Percentiles rank a stretch among this genome's conserved stretches.
These are phyloP conservation scores for Ilyonectria robusta DNA, from an alignment of 2,329 filamentous ascomycete genomes.

Conservation along the genomic window DNA sequence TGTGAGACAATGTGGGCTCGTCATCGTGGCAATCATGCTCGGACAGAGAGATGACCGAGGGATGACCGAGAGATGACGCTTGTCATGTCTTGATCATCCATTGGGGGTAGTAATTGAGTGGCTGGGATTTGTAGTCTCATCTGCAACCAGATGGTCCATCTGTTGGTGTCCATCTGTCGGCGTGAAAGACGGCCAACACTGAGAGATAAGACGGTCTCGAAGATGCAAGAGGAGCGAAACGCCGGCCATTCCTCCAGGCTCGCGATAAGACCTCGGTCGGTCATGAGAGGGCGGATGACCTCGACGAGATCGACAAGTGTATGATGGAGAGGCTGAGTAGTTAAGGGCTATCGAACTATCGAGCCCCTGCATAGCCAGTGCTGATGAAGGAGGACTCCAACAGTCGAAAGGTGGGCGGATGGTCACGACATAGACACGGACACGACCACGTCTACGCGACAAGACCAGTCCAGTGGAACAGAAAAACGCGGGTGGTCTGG, in stretches of 20 bases:
- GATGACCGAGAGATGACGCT: neutral
- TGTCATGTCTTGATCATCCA: constrained; percentile 6
- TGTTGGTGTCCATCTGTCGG: constrained; percentile 10
- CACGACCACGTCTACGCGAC: constrained; percentile 36
- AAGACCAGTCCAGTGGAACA: constrained; percentile 27
- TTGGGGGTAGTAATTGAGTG: constrained; percentile 15
- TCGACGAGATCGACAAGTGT: neutral
- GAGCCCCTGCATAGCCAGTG: constrained; percentile 19
- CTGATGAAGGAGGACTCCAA: neutral
- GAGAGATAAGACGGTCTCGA: constrained; percentile 17
- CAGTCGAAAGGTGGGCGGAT: constrained; percentile 1
- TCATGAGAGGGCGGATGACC: neutral
- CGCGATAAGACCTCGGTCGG: neutral
- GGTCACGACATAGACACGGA: constrained; percentile 37
- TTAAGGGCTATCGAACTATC: constrained; percentile 14
- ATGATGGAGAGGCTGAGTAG: constrained; percentile 11
- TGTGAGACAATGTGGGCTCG: neutral
- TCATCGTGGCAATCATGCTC: neutral
- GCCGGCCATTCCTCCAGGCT: neutral
- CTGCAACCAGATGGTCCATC: constrained; percentile 25
- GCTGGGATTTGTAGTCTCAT: constrained; percentile 21
- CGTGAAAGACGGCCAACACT: constrained; percentile 18
- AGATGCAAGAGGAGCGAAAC: constrained; percentile 10
- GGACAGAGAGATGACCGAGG: constrained; percentile 2
- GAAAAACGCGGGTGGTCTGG: constrained; percentile 42